phyloP scores from a whole-genome alignment of 208 protist species.

The Acanthamoeba castellanii region DNA sequence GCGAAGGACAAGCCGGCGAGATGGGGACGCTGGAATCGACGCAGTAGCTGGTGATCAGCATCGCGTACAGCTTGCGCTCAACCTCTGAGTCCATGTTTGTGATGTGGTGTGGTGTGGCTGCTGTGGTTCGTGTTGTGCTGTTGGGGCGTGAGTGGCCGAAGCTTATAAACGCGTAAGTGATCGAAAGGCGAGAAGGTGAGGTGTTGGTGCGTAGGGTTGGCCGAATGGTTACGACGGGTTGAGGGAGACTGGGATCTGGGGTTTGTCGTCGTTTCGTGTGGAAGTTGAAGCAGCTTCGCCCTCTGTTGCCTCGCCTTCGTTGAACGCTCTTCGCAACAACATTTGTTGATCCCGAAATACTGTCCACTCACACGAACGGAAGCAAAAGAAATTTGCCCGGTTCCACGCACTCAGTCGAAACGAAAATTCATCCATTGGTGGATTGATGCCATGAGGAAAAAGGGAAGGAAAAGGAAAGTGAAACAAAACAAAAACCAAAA shows the following conservation, averaged over 20 bases:
- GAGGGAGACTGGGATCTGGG: too few species aligned
- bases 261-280: neutral
- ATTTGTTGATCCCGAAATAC: too few species aligned
- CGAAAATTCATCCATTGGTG: too few species aligned
- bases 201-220: too few species aligned
- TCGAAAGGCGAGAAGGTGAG: too few species aligned
- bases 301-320: neutral
- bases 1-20: slow-evolving; percentile 2
- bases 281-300: neutral
- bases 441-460: too few species aligned
- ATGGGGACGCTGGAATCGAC: neutral
- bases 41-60: slow-evolving; percentile 61
- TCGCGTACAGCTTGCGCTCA: slow-evolving; percentile 54
- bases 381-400: too few species aligned
- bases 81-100: neutral
- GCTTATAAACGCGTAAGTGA: neutral
- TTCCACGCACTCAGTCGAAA: too few species aligned
- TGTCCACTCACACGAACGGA: neutral
- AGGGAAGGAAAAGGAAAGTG: neutral
- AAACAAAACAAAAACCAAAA: neutral
- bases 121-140: neutral
- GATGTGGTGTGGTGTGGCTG: neutral
- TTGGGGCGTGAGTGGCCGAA: neutral
- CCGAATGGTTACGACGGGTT: neutral
- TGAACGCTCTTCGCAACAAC: slow-evolving; percentile 23